phyloP scores from a whole-genome alignment of 371 early-diverging fungal species.

The Syncephalastrum racemosum region DNA sequence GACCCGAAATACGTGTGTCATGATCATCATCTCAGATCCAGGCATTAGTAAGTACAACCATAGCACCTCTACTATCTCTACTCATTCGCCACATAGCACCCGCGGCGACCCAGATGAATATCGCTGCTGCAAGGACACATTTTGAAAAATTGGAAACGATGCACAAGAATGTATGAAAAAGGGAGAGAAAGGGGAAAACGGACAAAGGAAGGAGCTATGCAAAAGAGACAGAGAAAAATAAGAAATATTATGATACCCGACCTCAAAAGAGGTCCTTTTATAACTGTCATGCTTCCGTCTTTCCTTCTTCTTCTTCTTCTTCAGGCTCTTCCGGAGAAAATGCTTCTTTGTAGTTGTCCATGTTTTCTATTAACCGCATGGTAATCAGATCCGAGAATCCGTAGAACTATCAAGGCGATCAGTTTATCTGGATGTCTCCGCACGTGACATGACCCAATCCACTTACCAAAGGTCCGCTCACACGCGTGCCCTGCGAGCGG shows the following conservation, averaged over 20 bases:
- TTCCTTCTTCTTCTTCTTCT: conserved; percentile 1
- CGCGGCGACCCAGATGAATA: conserved; percentile 77
- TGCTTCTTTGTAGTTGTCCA: conserved; percentile 39
- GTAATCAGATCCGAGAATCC: conserved; percentile 52
- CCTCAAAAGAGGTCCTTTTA: too few species aligned
- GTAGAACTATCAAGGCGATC: conserved; percentile 33
- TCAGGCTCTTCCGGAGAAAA: conserved; percentile 27
- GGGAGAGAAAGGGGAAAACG: too few species aligned
- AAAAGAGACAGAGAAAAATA: too few species aligned
- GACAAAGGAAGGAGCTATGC: too few species aligned
- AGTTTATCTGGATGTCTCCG: not conserved
- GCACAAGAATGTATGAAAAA: conserved; percentile 2
- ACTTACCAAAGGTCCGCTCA: conserved; percentile 52
- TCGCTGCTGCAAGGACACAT: conserved; percentile 73
- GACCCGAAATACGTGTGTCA: conserved; percentile 15
- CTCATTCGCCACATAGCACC: conserved; percentile 52
- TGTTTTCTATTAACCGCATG: conserved; percentile 34
- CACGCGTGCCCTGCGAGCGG: conserved; percentile 44
- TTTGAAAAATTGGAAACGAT: conserved; percentile 71
- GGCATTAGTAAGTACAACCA: conserved; percentile 16
- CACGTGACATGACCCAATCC: not conserved
- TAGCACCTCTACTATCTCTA: not conserved
- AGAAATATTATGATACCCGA: too few species aligned
- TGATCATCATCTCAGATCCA: conserved; percentile 17
- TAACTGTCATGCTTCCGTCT: too few species aligned